Base-by-base conservation (phyloP, 129 eudicot genomes). In the Scalesia atractyloides region DNA sequence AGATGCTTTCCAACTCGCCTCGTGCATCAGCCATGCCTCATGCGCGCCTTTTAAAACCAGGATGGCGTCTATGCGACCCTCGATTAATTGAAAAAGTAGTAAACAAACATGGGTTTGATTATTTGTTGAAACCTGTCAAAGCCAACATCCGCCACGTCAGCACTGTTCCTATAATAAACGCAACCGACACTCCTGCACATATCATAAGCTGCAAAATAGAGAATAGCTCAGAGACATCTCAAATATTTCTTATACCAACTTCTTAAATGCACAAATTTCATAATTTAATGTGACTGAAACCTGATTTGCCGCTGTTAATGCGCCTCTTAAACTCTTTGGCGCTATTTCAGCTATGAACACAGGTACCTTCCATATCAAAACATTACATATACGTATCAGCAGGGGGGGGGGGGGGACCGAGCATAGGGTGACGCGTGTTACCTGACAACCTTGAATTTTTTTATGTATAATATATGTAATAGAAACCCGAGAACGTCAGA, bases 301-400 rank as follows among this genome's bases (percentile, higher is more conserved):
- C 98, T 94, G 98, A 79, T 88, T 90, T 72, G 87, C 68, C 36
- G 98, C 87, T 66, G 97, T 94, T 76, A 94, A 83, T 73, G 93
- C 97, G 51, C 98, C 98, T 83, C 97, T 82, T 66, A 94, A 81
- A 71, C 81, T 82, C 76, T 90, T 88, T 12, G 98, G 97, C 33
- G 98, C 91, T 51, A 94, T 87, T 79, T 94, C 98, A 47, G 98
- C 97, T 70, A 94, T 84, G 72, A 90, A 94, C 33, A 94, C 89
- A 9, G 98, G 98, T 33, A 86, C 85, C 91, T 89, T 56, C 44
- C 44, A 66, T 59, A 26, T 63, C 54, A 72, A 63, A 54, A 74
- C 44, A 20, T 15, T 7, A 41, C 10, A 61, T 26, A 17, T 10
- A 26, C 34, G 34, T 67, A 26, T 51, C 41, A 48, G 8, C 46